A percentile compares a stretch with the other conserved stretches of the same genome.
phyloP scores from a whole-genome alignment of 805 yeast species.

The Metschnikowia kunwiensis region DNA sequence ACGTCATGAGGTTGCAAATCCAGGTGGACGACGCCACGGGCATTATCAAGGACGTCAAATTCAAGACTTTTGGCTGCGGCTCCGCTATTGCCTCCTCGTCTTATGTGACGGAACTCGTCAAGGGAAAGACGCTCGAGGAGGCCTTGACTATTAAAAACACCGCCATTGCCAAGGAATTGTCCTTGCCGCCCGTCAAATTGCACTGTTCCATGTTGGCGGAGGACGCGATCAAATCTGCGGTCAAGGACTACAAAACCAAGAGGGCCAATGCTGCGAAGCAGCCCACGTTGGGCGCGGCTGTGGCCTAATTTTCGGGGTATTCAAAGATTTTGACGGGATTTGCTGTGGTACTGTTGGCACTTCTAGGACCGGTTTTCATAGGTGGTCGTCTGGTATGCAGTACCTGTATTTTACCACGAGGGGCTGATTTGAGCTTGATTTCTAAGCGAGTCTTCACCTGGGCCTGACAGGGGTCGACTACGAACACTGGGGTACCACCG shows the following conservation, averaged over 20 bases:
- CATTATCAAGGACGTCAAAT: constrained; percentile 88
- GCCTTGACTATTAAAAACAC: constrained; percentile 92
- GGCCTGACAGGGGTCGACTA: too few relatives aligned
- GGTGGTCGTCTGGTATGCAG: too few relatives aligned
- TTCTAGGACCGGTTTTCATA: too few relatives aligned
- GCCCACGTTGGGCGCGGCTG: constrained; percentile 53
- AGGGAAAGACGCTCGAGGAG: constrained; percentile 92
- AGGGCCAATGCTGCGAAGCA: constrained; percentile 41
- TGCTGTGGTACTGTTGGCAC: too few relatives aligned
- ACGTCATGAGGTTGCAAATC: constrained; percentile 96
- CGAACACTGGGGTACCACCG: too few relatives aligned
- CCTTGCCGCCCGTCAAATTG: constrained; percentile 93
- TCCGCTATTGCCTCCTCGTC: constrained; percentile 96
- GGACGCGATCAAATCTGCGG: constrained; percentile 96
- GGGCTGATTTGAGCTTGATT: too few relatives aligned
- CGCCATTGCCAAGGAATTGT: constrained; percentile 88
- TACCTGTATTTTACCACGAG: too few relatives aligned
- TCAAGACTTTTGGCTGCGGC: constrained; percentile 99
- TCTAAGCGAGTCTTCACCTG: too few relatives aligned
- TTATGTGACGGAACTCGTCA: constrained; percentile 90
- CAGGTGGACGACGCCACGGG: constrained; percentile 90
- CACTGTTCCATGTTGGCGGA: constrained; percentile 99
- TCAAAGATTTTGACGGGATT: too few relatives aligned
- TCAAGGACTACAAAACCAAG: constrained; percentile 90
- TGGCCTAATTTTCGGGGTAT: constrained; percentile 5